Evolutionary conservation across 352 stramenopile genomes (phyloP), one percentile per base, ranked within the genome.

Genomic region (Globisporangium iwayamae): DNA sequence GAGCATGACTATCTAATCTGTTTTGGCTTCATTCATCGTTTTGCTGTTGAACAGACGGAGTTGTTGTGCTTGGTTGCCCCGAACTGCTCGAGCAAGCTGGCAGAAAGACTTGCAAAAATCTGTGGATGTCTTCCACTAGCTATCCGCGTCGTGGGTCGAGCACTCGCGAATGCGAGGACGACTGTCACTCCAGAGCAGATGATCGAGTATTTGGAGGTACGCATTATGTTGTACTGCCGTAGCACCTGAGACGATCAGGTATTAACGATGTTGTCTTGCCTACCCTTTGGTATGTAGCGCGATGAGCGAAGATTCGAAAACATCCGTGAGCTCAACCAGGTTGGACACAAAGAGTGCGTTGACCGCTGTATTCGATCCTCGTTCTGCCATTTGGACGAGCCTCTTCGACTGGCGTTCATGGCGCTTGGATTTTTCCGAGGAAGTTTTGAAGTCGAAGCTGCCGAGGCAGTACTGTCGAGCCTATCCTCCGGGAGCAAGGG

Each of bases 361-460:
- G 85, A 94, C 50, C 78, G 81, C 7, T 94, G 81, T 50, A 94
- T 94, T 48, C 83, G 85, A 5, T 92, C 85, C 16, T 94, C 85
- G 1, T 92, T 94, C 68, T 87, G 76, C 34, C 85, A 92, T 50
- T 68, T 94, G 34, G 80, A 91, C 2, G 76, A 88, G 36, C 71
- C 81, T 8, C 69, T 92, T 22, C 79, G 76, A n/a, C 69, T 91
- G 20, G 85, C 83, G 1, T 94, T 94, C 52, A 92, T 94, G 83
- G 83, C 80, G 18, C 78, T 94, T 34, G 85, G 85, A 13, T 90
- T 94, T 50, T 94, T 94, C 60, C 81, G 85, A 25, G 83, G 85
- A 55, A 88, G 71, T 20, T 94, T 94, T 38, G 81, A 92, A 48
- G 71, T 87, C 20, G 73, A 85, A 56, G 85, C 85, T 8, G 85